These are phyloP conservation scores for Candida ascalaphidarum DNA, from an alignment of 805 yeast genomes.

Conservation along the genomic window DNA sequence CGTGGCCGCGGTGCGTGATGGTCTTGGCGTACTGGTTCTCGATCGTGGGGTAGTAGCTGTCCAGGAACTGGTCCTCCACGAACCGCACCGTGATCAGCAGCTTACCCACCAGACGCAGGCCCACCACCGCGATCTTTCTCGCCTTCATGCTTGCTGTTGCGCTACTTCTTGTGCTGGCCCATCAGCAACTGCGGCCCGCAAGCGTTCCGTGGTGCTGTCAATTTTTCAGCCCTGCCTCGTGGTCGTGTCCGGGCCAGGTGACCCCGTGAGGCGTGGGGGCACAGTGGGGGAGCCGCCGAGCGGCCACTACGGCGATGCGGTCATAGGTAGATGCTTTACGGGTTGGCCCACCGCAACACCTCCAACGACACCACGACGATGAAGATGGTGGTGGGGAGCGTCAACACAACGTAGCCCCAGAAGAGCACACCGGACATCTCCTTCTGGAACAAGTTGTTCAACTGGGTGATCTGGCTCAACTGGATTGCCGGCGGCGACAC, in stretches of 20 bases:
- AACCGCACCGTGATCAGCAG: conserved; percentile 79
- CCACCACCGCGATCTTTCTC: conserved; percentile 78
- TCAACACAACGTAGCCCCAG: conserved; percentile 73
- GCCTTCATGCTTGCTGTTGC: conserved; percentile 33
- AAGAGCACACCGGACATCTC: conserved; percentile 80
- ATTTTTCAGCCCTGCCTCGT: too few species aligned
- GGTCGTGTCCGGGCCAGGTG: too few species aligned
- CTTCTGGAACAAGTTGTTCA: conserved; percentile 65
- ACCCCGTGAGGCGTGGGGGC: too few species aligned
- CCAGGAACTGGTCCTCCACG: conserved; percentile 83
- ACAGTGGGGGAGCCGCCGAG: too few species aligned
- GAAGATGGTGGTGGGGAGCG: conserved; percentile 67
- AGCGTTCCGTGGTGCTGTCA: too few species aligned
- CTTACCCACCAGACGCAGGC: conserved; percentile 83
- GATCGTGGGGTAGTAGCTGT: conserved; percentile 84
- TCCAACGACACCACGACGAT: conserved; percentile 63
- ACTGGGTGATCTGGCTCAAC: conserved; percentile 70
- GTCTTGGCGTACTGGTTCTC: conserved; percentile 76
- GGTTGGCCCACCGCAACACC: conserved; percentile 51
- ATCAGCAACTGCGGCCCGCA: too few species aligned
- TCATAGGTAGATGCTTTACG: too few species aligned
- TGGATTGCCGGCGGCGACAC: conserved; percentile 82
- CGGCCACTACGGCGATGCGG: too few species aligned
- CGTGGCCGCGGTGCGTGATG: conserved; percentile 60
- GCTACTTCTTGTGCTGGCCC: too few species aligned